Percentiles rank a stretch among this genome's conserved stretches.
phyloP scores from a whole-genome alignment of 2,329 filamentous ascomycete genomes.

The Penicillium thymicola region DNA sequence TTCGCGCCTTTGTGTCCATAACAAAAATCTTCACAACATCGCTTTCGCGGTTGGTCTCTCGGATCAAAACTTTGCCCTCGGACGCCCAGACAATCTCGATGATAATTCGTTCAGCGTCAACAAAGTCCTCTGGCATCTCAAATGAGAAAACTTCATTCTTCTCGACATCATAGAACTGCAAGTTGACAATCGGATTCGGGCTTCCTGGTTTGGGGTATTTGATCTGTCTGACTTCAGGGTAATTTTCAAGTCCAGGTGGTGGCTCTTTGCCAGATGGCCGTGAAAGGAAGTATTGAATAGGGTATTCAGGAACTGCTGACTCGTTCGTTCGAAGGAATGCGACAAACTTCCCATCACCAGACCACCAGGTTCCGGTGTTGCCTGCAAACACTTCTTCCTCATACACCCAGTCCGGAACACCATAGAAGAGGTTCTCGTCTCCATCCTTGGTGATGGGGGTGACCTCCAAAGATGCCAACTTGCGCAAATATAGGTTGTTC shows the following conservation, averaged over 20 bases:
- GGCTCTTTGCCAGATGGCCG: slow-evolving; percentile 73
- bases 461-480: slow-evolving; percentile 58
- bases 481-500: slow-evolving; percentile 86
- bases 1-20: slow-evolving; percentile 71
- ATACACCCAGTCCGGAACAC: slow-evolving; percentile 96
- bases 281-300: slow-evolving; percentile 88
- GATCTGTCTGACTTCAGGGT: slow-evolving; percentile 86
- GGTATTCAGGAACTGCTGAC: slow-evolving; percentile 83
- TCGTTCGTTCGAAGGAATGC: slow-evolving; percentile 95
- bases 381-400: slow-evolving; percentile 79
- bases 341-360: slow-evolving; percentile 79
- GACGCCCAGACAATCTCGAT: slow-evolving; percentile 92
- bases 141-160: slow-evolving; percentile 77
- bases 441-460: slow-evolving; percentile 81
- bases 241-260: slow-evolving; percentile 71
- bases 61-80: slow-evolving; percentile 72
- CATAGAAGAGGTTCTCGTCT: slow-evolving; percentile 85
- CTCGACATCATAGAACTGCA: slow-evolving; percentile 83
- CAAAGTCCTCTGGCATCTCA: slow-evolving; percentile 71
- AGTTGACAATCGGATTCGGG: slow-evolving; percentile 83
- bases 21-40: slow-evolving; percentile 85
- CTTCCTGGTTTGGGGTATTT: slow-evolving; percentile 97
- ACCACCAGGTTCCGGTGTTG: slow-evolving; percentile 93
- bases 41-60: slow-evolving; percentile 91
- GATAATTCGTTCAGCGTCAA: slow-evolving; percentile 79